Evolutionary conservation across 108 stramenopile genomes (phyloP).

Genomic region (Parmales sp.): DNA sequence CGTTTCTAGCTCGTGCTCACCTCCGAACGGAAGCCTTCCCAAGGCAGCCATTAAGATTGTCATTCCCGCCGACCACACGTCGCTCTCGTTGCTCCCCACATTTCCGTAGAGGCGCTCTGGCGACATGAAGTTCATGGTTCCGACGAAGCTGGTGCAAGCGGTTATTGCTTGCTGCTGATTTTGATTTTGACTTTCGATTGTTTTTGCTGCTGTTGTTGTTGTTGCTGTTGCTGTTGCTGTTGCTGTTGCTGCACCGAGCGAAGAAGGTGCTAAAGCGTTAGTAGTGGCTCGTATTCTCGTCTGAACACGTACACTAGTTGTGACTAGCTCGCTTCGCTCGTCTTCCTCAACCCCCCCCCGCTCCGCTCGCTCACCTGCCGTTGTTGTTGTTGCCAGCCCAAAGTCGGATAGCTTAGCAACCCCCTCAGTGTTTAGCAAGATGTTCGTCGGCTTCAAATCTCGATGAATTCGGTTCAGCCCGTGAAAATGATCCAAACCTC

Average conservation of each 20-base stretch:
- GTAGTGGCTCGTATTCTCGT: too few relatives aligned
- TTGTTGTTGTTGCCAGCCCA: conserved; percentile 24
- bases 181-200: not conserved
- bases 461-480: not conserved
- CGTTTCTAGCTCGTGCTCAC: not conserved
- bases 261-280: too few relatives aligned
- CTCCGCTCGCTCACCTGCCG: too few relatives aligned
- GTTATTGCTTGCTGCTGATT: not conserved
- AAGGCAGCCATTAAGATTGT: conserved; percentile 25
- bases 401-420: conserved; percentile 40
- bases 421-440: conserved; percentile 27
- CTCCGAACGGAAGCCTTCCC: conserved; percentile 6
- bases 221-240: not conserved
- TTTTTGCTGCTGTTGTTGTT: not conserved
- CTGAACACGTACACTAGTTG: too few relatives aligned
- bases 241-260: not conserved
- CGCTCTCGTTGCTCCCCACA: conserved; percentile 15
- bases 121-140: conserved; percentile 32
- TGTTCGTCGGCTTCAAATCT: conserved; percentile 14
- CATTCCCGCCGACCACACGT: conserved; percentile 36
- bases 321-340: too few relatives aligned
- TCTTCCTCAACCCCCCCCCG: too few relatives aligned
- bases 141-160: conserved; percentile 24
- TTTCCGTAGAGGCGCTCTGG: conserved; percentile 31
- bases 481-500: not conserved